These are phyloP conservation scores for Melocanna baccifera DNA, from an alignment of 176 grass and related monocot species.

Conservation along the genomic window DNA sequence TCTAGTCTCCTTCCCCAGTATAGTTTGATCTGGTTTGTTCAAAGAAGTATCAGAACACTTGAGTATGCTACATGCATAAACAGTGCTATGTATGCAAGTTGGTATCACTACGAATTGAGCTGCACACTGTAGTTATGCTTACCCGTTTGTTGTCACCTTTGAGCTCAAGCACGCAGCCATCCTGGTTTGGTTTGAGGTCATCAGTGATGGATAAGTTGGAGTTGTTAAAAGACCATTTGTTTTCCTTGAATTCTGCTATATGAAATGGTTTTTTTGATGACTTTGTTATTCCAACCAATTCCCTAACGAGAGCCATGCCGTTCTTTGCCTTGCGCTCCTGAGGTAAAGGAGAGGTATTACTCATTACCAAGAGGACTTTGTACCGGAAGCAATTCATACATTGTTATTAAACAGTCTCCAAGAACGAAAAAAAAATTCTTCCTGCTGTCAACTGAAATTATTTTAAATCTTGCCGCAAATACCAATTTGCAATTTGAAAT, in stretches of 20 bases:
- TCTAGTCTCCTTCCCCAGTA: constrained; percentile 67
- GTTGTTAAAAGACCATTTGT: constrained; percentile 59
- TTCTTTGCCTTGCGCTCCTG: constrained; percentile 46
- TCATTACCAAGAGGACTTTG: neutral
- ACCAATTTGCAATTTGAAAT: neutral
- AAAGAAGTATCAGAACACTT: neutral
- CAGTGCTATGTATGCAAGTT: neutral
- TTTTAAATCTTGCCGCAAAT: neutral
- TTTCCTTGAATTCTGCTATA: constrained; percentile 66
- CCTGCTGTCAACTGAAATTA: neutral
- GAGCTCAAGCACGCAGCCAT: constrained; percentile 57
- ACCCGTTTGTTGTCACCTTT: constrained; percentile 53
- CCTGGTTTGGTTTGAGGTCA: constrained; percentile 38
- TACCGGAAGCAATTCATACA: neutral
- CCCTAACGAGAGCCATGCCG: constrained; percentile 12
- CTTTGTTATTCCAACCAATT: constrained; percentile 58
- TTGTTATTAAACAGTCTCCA: neutral
- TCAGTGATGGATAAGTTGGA: constrained; percentile 46
- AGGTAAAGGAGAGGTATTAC: neutral
- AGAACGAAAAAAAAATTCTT: neutral
- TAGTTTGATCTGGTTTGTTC: constrained; percentile 65
- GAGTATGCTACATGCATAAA: neutral
- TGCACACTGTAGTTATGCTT: constrained; percentile 29
- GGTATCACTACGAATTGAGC: neutral
- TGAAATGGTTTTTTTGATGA: constrained; percentile 34